Evolutionary conservation across 768 basidiomycete species (phyloP).

Genomic region (Boletus vermiculosoides): DNA sequence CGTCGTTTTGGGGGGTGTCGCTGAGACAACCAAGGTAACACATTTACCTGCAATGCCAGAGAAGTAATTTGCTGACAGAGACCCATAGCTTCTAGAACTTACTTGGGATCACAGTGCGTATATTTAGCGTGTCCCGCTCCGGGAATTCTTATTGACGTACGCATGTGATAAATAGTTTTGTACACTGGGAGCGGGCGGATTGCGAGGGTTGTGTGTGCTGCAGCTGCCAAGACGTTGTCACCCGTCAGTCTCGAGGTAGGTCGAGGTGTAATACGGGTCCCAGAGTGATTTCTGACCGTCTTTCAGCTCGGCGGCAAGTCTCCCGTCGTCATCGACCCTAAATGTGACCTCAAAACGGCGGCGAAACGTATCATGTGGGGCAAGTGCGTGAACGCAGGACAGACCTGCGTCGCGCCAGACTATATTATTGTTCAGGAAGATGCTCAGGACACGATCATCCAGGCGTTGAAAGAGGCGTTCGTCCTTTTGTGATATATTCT

Average conservation of each 20-base stretch:
- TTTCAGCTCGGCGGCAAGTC: conserved; percentile 67
- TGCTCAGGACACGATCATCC: conserved; percentile 39
- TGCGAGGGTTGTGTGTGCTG: conserved; percentile 63
- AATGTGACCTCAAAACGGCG: conserved; percentile 60
- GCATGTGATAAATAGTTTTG: conserved; percentile 21
- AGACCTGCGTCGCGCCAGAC: conserved; percentile 69
- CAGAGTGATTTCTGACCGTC: neutral
- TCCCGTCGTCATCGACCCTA: conserved; percentile 71
- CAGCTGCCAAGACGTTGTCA: conserved; percentile 75
- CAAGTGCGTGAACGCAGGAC: conserved; percentile 73
- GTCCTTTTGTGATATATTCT: conserved; percentile 11
- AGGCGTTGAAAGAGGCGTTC: conserved; percentile 44
- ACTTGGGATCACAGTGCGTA: conserved; percentile 60
- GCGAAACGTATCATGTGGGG: conserved; percentile 81
- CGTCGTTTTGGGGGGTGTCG: conserved; percentile 65
- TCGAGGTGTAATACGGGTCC: neutral
- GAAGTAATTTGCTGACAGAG: neutral
- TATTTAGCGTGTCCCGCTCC: neutral
- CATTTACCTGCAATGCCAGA: fast-evolving
- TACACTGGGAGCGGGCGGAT: conserved; percentile 67
- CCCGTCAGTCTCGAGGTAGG: conserved; percentile 60
- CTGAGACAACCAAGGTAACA: conserved; percentile 58
- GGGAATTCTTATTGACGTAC: neutral
- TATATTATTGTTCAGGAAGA: conserved; percentile 47
- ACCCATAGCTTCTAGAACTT: conserved; percentile 61